Conservation (phyloP, 495 filamentous ascomycete genomes). For the Penicillium diatomitis region DNA sequence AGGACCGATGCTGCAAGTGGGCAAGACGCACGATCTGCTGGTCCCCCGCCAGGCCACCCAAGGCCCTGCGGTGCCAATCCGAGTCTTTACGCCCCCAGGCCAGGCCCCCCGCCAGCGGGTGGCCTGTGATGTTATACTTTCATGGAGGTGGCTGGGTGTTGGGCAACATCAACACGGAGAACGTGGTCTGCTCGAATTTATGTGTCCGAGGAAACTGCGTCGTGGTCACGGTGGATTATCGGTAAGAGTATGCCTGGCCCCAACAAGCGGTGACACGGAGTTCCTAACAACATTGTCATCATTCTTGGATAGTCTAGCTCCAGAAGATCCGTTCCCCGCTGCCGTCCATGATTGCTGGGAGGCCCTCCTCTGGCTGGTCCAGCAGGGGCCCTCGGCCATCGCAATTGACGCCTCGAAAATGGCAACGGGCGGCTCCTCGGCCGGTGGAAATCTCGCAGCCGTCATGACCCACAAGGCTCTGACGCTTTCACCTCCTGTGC, state of each 20-base stretch:
- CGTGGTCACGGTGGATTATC: conserved; percentile 48
- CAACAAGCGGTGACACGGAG: background rate
- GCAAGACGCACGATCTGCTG: conserved; percentile 38
- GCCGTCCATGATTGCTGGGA: conserved; percentile 52
- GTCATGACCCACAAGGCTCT: conserved; percentile 47
- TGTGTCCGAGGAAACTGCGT: conserved; percentile 41
- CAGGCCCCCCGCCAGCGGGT: conserved; percentile 34
- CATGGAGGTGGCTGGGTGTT: conserved; percentile 54
- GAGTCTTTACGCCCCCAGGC: conserved; percentile 41
- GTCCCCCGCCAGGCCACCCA: conserved; percentile 36
- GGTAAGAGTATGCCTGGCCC: conserved; percentile 23
- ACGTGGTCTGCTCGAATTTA: conserved; percentile 47
- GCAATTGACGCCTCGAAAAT: conserved; percentile 36
- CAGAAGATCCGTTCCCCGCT: conserved; percentile 47
- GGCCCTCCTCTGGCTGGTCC: conserved; percentile 43
- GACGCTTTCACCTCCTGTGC: conserved; percentile 30
- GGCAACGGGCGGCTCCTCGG: conserved; percentile 47
- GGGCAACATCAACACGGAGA: conserved; percentile 50
- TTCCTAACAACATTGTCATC: background rate
- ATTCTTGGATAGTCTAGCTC: conserved; percentile 30
- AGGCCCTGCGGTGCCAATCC: conserved; percentile 37
- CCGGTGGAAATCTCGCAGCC: conserved; percentile 46
- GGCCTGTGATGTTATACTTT: conserved; percentile 48
- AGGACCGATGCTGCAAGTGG: conserved; percentile 41
- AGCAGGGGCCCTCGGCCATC: conserved; percentile 29